Evolutionary conservation across 257 asterid species (phyloP), one percentile per base, ranked within the genome.

Genomic region (Solanum chmielewskii): DNA sequence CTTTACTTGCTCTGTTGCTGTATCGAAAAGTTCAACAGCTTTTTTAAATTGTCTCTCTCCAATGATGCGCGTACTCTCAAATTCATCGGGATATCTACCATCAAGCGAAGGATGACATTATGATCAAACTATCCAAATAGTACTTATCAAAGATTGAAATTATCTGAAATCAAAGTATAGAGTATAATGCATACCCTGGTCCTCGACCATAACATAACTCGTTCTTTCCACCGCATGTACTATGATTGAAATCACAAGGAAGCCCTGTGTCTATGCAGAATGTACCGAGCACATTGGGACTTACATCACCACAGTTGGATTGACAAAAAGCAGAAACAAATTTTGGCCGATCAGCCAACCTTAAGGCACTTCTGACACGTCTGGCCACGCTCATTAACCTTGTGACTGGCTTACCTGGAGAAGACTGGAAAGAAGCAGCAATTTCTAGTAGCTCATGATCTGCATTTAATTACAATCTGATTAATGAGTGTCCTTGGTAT

Each of bases 261-360:
- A 96, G 86, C 86, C 99, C 99, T 31, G 99, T 94, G 90, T 97
- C 99, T 15, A 42, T 91, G 90, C 99, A 97, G 93, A 96, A 97
- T 62, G 99, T 93, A 87, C 99, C 99, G 31, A 96, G 99, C 88
- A 95, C 99, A 93, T 97, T 97, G 45, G 99, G 99, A 90, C 99
- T 96, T 87, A 97, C 99, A 83, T 97, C 99, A n/a, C 99, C 99
- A 86, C 99, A 97, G 87, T 97, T 97, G 84, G 93, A 89, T 90
- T 97, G 99, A 90, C 99, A 97, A 93, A 96, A 97, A 88, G 99
- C 98, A 27, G 99, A 93, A 85, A 97, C 97, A 92, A 97, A 97
- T 83, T 87, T 91, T 16, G 99, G 99, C 89, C 91, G 93, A 84
- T 93, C 93, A 56, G 94, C 93, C 90, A 83, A 91, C 93, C 98